Base-by-base conservation (phyloP, 2,329 filamentous ascomycete genomes). In the Xylaria sp. region DNA sequence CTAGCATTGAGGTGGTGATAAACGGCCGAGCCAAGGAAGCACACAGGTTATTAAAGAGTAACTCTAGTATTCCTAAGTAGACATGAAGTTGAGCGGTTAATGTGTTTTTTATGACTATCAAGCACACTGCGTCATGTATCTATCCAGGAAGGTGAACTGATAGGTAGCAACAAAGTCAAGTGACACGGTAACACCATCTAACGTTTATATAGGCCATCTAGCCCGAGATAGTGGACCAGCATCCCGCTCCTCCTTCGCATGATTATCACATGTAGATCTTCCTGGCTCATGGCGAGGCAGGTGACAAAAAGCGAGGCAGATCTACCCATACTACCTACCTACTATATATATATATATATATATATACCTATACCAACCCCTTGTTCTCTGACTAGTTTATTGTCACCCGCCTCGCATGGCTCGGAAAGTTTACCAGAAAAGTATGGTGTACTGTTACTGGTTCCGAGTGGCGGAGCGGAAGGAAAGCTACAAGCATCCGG, bases 401-500 rank as follows among this genome's bases (percentile, higher is more conserved):
- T 49, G 25, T 12, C 40, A n/a, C n/a, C n/a, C n/a, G n/a, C n/a
- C n/a, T n/a, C n/a, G n/a, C n/a, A n/a, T n/a, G n/a, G 28, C 9
- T 31, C 28, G 9, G 28, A 31, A 31, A n/a, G 4, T 9, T 9
- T 31, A 4, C 9, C 28, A 31, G 28, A 4, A 31, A 31, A 31
- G 28, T 31, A 31, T 4, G 28, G 28, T 31, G 28, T 9, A 5
- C 28, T 4, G 4, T 31, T 31, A 31, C 28, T 5, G 4, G 9
- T 9, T n/a, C 17, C 19, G 52, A 45, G 57, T 60, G 57, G 57
- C 42, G 53, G 46, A 38, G 25, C 25, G 21, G 23, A 21, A 49
- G 42, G n/a, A 17, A 52, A 37, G 19, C 25, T 11, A 60, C 40
- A 60, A 47, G 51, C 37, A 43, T 47, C 17, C 11, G 47, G 46